Base-by-base conservation (phyloP, 2,329 filamentous ascomycete species). In the Macrophomina phaseolina region DNA sequence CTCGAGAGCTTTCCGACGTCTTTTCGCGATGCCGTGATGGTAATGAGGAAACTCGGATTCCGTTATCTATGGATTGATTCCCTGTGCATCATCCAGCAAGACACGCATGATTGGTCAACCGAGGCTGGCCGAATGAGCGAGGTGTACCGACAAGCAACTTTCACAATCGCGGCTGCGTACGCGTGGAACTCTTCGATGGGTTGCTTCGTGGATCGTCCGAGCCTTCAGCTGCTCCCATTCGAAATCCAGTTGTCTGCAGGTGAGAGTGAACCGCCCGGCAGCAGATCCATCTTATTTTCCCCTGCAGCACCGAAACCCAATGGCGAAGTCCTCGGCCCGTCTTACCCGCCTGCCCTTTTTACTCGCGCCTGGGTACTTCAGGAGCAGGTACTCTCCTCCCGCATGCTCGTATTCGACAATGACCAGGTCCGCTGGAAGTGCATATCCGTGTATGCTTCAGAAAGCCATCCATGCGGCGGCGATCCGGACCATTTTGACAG, bases 41-140 rank as follows among this genome's bases (percentile, higher is more conserved):
- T 48, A n/a, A 58, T 56, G 5, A 48, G 58, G 2, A 30, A 18
- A 5, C 53, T 69, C 5, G 38, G n/a, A 0, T 32, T 61, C 14
- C 60, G 40, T 14, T 70, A 70, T 12, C 61, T 70, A n/a, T 70
- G 68, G 69, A 70, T 70, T 30, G 69, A 70, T 28, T 65, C 69
- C 3, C 68, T 70, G 11, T 70, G 69, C 32, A 70, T 70, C 46
- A 18, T 70, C 28, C 68, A 70, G 49, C 56, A 69, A 16, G 52
- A 66, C 30, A 6, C 12, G 3, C 30, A 45, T 4, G 66, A 70
- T 28, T 64, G 65, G 64, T 30, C 45, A 11, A 60, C 45, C 1
- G 60, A 67, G 14, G 16, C 66, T 7, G 66, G 51, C 2, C 49
- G 58, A 32, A 67, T 67, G 66, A 51, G 46, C 45, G 16, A 38